phyloP scores from a whole-genome alignment of 495 filamentous ascomycete genomes.

The Hypoxylon subgilvum region DNA sequence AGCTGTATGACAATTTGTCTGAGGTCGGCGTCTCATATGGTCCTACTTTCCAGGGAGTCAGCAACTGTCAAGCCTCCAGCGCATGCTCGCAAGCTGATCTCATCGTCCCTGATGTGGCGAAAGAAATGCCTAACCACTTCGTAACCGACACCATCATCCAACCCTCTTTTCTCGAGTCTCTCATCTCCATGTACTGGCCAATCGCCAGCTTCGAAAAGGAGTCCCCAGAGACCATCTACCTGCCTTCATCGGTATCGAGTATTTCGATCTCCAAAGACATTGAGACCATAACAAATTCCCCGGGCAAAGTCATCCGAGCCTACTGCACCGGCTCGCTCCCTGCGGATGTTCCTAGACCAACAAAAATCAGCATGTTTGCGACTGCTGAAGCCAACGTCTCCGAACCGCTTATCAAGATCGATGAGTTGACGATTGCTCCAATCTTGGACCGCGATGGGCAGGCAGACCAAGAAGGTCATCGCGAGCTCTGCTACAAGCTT shows the following conservation, averaged over 20 bases:
- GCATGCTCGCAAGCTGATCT: constrained; percentile 51
- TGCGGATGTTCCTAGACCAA: constrained; percentile 39
- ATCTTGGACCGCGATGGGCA: constrained; percentile 47
- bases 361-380: constrained; percentile 47
- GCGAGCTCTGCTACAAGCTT: constrained; percentile 58
- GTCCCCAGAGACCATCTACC: constrained; percentile 47
- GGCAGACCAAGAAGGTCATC: constrained; percentile 32
- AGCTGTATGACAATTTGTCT: constrained; percentile 48
- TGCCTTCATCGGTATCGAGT: constrained; percentile 49
- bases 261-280: constrained; percentile 45
- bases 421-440: constrained; percentile 49
- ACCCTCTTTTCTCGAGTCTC: constrained; percentile 59
- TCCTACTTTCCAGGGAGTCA: constrained; percentile 53
- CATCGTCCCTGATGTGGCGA: constrained; percentile 55
- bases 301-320: constrained; percentile 42
- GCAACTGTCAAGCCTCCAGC: constrained; percentile 48
- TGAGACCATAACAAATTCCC: constrained; percentile 31
- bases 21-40: constrained; percentile 52
- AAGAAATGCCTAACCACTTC: constrained; percentile 57
- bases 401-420: constrained; percentile 45
- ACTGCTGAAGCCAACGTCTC: constrained; percentile 34
- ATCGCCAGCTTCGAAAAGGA: constrained; percentile 44
- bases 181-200: constrained; percentile 56
- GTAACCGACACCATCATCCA: constrained; percentile 56
- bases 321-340: constrained; percentile 46